These are phyloP conservation scores for Nematodospora anomalae DNA, from an alignment of 1,139 yeast species.

Conservation along the genomic window DNA sequence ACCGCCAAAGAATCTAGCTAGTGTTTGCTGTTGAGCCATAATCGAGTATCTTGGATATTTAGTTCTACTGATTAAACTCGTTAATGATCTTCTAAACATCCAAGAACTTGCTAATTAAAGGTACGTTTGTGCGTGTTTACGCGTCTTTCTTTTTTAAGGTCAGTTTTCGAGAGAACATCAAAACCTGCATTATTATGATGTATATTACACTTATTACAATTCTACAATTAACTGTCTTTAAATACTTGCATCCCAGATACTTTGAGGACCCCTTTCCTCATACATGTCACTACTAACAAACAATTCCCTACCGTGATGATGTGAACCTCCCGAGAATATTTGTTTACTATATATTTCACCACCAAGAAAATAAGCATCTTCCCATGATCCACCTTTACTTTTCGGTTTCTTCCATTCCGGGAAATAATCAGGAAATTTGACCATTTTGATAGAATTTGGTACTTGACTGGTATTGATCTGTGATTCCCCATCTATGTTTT, in stretches of 20 bases:
- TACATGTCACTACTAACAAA: constrained; percentile 73
- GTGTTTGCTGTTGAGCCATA: constrained; percentile 41
- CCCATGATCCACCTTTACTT: constrained; percentile 59
- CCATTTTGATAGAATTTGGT: constrained; percentile 68
- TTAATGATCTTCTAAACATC: background rate
- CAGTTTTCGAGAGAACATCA: too few species aligned
- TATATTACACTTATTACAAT: too few species aligned
- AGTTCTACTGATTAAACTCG: background rate
- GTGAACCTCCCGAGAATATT: constrained; percentile 63
- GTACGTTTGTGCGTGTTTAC: too few species aligned
- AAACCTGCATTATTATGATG: too few species aligned
- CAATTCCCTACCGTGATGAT: constrained; percentile 59
- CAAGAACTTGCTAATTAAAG: too few species aligned
- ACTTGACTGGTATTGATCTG: constrained; percentile 52
- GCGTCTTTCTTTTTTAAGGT: too few species aligned
- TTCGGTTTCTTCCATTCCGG: constrained; percentile 88
- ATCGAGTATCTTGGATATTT: background rate
- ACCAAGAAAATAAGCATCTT: constrained; percentile 76
- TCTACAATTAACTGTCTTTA: constrained; percentile 3
- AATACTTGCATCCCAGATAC: constrained; percentile 52
- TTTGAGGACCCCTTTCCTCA: constrained; percentile 77
- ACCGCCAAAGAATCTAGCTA: constrained; percentile 36
- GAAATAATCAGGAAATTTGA: constrained; percentile 85
- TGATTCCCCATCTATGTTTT: constrained; percentile 29
- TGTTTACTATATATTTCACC: constrained; percentile 88